Evolutionary conservation across 2,329 filamentous ascomycete species (phyloP).

Genomic region (Exophiala bonariae): DNA sequence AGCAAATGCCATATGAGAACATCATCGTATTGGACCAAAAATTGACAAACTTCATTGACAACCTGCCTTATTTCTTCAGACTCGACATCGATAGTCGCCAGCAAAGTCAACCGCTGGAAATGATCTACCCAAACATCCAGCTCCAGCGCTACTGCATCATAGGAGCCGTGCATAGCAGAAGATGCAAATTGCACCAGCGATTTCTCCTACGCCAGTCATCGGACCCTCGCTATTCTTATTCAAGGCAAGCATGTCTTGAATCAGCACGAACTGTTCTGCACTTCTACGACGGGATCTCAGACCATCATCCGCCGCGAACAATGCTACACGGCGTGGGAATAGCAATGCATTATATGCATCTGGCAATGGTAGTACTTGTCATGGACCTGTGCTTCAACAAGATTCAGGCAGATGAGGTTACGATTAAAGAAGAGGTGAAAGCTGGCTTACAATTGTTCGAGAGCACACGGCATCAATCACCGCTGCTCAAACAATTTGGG

Average conservation of each 20-base stretch:
- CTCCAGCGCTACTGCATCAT: constrained; percentile 38
- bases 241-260: constrained; percentile 36
- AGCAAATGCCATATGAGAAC: constrained; percentile 35
- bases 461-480: constrained; percentile 34
- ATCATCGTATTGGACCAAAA: constrained; percentile 37
- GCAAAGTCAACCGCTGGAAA: constrained; percentile 31
- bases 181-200: constrained; percentile 39
- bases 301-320: constrained; percentile 26
- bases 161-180: constrained; percentile 34
- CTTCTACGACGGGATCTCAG: constrained; percentile 37
- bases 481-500: constrained; percentile 34
- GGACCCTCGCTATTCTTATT: constrained; percentile 38
- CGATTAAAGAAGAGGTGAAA: constrained; percentile 36
- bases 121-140: constrained; percentile 30
- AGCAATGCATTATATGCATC: constrained; percentile 40
- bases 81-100: constrained; percentile 33
- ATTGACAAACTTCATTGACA: constrained; percentile 30
- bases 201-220: constrained; percentile 38
- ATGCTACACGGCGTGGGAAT: constrained; percentile 25
- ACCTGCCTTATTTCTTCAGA: constrained; percentile 38
- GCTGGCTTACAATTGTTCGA: constrained; percentile 38
- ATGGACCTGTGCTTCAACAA: constrained; percentile 43
- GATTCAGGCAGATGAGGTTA: constrained; percentile 36
- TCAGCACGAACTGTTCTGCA: constrained; percentile 40
- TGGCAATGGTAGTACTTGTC: constrained; percentile 39